A percentile compares a stretch with the other conserved stretches of the same genome.
Evolutionary conservation across 306 rosid genomes (phyloP).

Genomic region (Betula pendula): DNA sequence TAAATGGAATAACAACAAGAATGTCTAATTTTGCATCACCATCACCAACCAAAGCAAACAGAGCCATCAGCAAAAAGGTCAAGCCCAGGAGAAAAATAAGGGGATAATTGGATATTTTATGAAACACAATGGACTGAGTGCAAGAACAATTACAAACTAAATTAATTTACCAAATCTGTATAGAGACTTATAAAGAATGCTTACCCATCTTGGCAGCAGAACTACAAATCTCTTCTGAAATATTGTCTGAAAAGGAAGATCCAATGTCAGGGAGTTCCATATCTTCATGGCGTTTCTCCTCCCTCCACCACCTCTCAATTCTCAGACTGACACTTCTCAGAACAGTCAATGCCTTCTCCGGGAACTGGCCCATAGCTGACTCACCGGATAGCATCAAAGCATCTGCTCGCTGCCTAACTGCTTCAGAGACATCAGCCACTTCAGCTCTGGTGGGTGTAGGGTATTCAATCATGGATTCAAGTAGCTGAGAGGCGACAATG

Average conservation of each 20-base stretch:
- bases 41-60: neutral
- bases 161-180: conserved; percentile 10
- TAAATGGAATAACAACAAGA: neutral
- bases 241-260: conserved; percentile 71
- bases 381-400: conserved; percentile 99
- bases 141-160: neutral
- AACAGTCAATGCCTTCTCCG: conserved; percentile 91
- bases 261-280: conserved; percentile 76
- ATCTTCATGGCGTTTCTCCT: conserved; percentile 82
- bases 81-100: neutral
- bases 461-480: conserved; percentile 97
- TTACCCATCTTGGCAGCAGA: conserved; percentile 99
- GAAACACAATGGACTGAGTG: neutral
- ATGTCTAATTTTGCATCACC: neutral
- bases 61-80: neutral
- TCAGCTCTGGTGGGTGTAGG: conserved; percentile 99
- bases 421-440: conserved; percentile 99
- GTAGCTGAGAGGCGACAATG: conserved; percentile 97
- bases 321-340: conserved; percentile 95
- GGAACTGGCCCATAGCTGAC: conserved; percentile 99
- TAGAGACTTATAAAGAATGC: conserved; percentile 26
- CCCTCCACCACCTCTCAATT: conserved; percentile 99
- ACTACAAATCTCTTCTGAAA: conserved; percentile 91
- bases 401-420: conserved; percentile 97
- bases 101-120: neutral